Base-by-base conservation (phyloP, 23 red algal species). In the Gracilaria domingensis region DNA sequence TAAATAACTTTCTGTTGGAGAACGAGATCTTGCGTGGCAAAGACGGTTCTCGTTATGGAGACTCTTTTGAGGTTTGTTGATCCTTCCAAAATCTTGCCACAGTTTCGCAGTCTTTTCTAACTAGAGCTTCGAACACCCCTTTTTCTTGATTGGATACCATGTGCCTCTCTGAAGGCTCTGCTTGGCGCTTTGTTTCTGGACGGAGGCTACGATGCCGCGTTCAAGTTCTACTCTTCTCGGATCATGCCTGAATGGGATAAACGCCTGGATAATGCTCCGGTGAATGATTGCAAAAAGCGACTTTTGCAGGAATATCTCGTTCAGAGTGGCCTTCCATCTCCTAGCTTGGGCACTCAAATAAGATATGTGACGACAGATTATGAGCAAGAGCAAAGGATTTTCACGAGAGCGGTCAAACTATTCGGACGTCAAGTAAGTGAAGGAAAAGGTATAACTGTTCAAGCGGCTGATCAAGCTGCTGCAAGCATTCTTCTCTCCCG, bases 51-150 rank as follows among this genome's bases (percentile, higher is more conserved):
- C 84, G 84, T 0, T 87, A 87, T 44, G 84, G 84, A 8, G 84
- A 87, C 77, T 73, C 51, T 33, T 87, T 87, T 76, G 84, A 87
- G 67, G 84, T 87, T 56, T n/a, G 84, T 71, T 54, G 42, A 45
- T 20, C 47, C 16, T 32, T 69, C 14, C 33, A 37, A 5, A 0
- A 18, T 12, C 32, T 64, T 13, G 6, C 13, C 59, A 64, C 24
- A 26, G 59, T 2, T 9, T 18, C 1, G 0, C 36, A n/a, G 44
- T 38, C 21, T 21, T 37, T 42, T 11, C 69, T 74, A 17, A 74
- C 69, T 24, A 42, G 69, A 24, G 17, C 14, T 74, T 74, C 69
- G 36, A 20, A 64, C 57, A 26, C 23, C 26, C 28, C 28, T 11
- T 34, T 24, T 42, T 64, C 57, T 8, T 5, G 16, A 7, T 7